phyloP scores from a whole-genome alignment of 352 stramenopile species.

The Phytophthora pisi region DNA sequence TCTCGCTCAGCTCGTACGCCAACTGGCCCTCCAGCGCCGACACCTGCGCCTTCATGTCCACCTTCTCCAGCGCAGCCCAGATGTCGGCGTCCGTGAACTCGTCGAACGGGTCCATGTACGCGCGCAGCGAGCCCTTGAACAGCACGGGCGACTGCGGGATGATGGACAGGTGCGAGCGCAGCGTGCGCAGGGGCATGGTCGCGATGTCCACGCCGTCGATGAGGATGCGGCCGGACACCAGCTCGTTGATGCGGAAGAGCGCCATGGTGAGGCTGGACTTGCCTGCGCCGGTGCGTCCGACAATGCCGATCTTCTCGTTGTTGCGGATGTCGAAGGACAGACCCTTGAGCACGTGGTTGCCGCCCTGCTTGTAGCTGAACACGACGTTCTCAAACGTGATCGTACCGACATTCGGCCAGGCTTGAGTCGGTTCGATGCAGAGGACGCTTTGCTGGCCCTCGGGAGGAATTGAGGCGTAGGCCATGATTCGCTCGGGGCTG shows the following conservation, averaged over 20 bases:
- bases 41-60: conserved; percentile 65
- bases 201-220: conserved; percentile 52
- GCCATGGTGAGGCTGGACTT: conserved; percentile 86
- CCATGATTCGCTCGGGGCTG: conserved; percentile 48
- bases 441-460: conserved; percentile 27
- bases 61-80: conserved; percentile 69
- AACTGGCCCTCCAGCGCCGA: conserved; percentile 24
- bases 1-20: conserved; percentile 49
- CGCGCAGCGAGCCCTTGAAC: conserved; percentile 88
- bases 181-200: conserved; percentile 32
- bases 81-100: conserved; percentile 81
- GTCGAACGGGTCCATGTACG: conserved; percentile 91
- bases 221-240: conserved; percentile 46
- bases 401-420: conserved; percentile 74
- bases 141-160: conserved; percentile 84
- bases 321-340: conserved; percentile 60
- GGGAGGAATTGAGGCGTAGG: conserved; percentile 43
- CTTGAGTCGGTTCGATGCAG: conserved; percentile 23
- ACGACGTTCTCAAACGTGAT: conserved; percentile 59
- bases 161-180: conserved; percentile 44
- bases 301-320: conserved; percentile 81
- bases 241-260: conserved; percentile 88
- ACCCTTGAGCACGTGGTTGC: conserved; percentile 37
- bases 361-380: conserved; percentile 23
- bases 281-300: conserved; percentile 87